These are phyloP conservation scores for Periconia macrospinosa DNA, from an alignment of 2,329 filamentous ascomycete species.

Conservation along the genomic window DNA sequence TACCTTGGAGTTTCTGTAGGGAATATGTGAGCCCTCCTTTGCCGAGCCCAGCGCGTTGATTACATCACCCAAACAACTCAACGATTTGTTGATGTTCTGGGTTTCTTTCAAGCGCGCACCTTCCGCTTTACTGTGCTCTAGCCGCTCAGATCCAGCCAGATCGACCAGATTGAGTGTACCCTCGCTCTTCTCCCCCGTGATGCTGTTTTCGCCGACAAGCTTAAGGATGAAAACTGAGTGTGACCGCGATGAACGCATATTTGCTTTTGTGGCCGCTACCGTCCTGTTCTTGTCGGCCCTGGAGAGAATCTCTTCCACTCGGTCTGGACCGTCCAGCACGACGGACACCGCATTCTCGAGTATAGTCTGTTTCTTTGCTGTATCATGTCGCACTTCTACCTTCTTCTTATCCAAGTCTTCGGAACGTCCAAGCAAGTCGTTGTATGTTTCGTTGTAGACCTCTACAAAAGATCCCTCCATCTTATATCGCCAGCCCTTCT, in stretches of 20 bases:
- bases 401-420: slow-evolving; percentile 77
- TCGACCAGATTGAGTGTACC: slow-evolving; percentile 96
- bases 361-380: slow-evolving; percentile 75
- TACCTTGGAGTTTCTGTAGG: slow-evolving; percentile 93
- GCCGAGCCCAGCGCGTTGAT: slow-evolving; percentile 89
- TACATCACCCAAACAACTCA: slow-evolving; percentile 91
- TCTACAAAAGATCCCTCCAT: slow-evolving; percentile 97
- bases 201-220: slow-evolving; percentile 65
- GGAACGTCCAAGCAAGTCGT: slow-evolving; percentile 78
- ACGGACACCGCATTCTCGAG: slow-evolving; percentile 81
- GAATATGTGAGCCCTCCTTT: slow-evolving; percentile 76
- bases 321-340: slow-evolving; percentile 73
- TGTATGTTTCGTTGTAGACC: slow-evolving; percentile 96
- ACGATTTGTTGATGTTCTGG: slow-evolving; percentile 94
- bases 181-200: slow-evolving; percentile 82
- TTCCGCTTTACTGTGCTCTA: slow-evolving; percentile 84
- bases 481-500: slow-evolving; percentile 91
- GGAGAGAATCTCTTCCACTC: slow-evolving; percentile 77
- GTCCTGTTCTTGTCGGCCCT: slow-evolving; percentile 84
- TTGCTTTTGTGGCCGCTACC: slow-evolving; percentile 95
- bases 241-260: slow-evolving; percentile 89
- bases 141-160: slow-evolving; percentile 86
- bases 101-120: slow-evolving; percentile 91
- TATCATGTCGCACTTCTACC: slow-evolving; percentile 87
- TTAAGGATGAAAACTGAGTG: slow-evolving; percentile 94